Base-by-base conservation (phyloP, 345 rosid genomes). In the Geranium brycei region DNA sequence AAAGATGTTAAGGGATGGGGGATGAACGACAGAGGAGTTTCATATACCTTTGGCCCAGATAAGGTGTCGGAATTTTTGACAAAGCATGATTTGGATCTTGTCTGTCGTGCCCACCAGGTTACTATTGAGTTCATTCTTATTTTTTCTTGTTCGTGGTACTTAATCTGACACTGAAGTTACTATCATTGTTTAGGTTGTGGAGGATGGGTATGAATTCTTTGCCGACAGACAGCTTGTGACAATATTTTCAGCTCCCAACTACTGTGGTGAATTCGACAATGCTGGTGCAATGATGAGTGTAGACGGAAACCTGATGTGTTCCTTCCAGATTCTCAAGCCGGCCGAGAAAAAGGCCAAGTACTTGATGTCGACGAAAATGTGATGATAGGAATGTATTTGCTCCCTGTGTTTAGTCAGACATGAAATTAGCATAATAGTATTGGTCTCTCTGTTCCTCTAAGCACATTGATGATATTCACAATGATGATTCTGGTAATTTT, bases 201-300 rank as follows among this genome's bases (percentile, higher is more conserved):
- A 91, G 75, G 97, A 91, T 80, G 97, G 97, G 13, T 92, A 92
- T 69, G 98, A 92, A 76, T 92, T 92, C 82, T 92, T 92, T 78
- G 98, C 97, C 12, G 87, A 87, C 23, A 83, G 95, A 69, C 92
- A 87, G 2, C 28, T 23, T 23, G 28, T 23, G 28, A 23, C 28
- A 23, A 23, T 23, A 23, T 23, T 23, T 23, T 89, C 96, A 40
- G 98, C 96, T 58, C 96, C 98, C 13, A 89, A 89, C 76, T 89
- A 91, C 75, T 89, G 96, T 71, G 96, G 98, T 19, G 98, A 92
- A 73, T 92, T 89, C 78, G 95, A 92, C 72, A 92, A 92, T 82
- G 98, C 98, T 17, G 98, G 98, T 69, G 95, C 98, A 1, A 79
- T 89, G 95, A 91, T 91, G 98, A 85, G 84, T 59, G 91, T 91